Conservation (phyloP, 2,329 filamentous ascomycete genomes). For the Phialocephala subalpina region DNA sequence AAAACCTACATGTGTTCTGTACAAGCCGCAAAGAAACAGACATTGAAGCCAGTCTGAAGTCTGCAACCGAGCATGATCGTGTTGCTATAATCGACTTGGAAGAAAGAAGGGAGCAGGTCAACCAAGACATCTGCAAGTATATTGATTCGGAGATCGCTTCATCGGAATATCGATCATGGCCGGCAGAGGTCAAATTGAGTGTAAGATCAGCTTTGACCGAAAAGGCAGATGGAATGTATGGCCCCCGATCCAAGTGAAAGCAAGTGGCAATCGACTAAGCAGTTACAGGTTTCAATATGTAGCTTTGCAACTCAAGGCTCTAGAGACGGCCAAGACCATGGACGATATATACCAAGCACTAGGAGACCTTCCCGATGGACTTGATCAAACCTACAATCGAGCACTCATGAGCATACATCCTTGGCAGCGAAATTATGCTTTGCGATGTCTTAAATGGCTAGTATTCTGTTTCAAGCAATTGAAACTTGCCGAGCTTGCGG, state of each 20-base stretch:
- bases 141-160: slow-evolving; percentile 18
- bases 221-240: slow-evolving; percentile 45
- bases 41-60: neutral
- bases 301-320: slow-evolving; percentile 43
- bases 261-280: neutral
- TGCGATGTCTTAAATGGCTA: slow-evolving; percentile 37
- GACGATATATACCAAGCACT: slow-evolving; percentile 3
- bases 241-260: slow-evolving; percentile 28
- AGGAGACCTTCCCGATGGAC: slow-evolving; percentile 26
- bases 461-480: slow-evolving; percentile 36
- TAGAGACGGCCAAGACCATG: slow-evolving; percentile 19
- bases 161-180: slow-evolving; percentile 38
- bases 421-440: slow-evolving; percentile 24
- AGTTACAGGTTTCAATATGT: slow-evolving; percentile 42
- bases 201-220: slow-evolving; percentile 35
- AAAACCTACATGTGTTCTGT: neutral
- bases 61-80: neutral
- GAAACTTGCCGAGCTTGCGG: slow-evolving; percentile 36
- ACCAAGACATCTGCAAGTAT: neutral
- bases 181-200: slow-evolving; percentile 33
- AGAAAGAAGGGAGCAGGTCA: too few relatives aligned
- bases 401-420: slow-evolving; percentile 36
- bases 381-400: slow-evolving; percentile 39
- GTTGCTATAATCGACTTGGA: neutral
- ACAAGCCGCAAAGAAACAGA: slow-evolving; percentile 12